Evolutionary conservation across 2,329 filamentous ascomycete species (phyloP).

Genomic region (Thermoascus crustaceus): DNA sequence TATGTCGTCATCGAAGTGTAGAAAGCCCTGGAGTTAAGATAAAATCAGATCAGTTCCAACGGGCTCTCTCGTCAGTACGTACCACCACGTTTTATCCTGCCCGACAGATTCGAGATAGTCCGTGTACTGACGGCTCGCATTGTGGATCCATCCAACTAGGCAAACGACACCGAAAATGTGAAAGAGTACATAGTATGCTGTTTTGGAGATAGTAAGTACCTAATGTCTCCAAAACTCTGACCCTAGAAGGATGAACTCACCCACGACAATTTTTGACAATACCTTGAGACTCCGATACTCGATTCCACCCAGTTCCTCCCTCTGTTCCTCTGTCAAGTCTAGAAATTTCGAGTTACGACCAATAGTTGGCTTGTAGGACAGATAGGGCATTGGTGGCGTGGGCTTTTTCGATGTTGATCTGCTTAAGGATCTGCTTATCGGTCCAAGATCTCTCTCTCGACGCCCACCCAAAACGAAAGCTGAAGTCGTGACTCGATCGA

Average conservation of each 20-base stretch:
- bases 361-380: constrained; percentile 38
- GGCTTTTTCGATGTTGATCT: constrained; percentile 25
- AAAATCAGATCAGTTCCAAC: not conserved
- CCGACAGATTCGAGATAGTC: constrained; percentile 34
- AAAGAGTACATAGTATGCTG: too few relatives aligned
- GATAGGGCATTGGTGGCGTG: too few relatives aligned
- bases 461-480: too few relatives aligned
- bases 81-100: constrained; percentile 44
- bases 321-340: constrained; percentile 34
- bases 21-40: constrained; percentile 31
- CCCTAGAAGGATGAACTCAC: constrained; percentile 40
- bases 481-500: too few relatives aligned
- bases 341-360: constrained; percentile 42
- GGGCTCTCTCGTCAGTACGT: constrained; percentile 17
- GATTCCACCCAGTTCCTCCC: constrained; percentile 43
- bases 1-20: constrained; percentile 46
- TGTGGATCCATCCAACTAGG: constrained; percentile 42
- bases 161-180: constrained; percentile 43
- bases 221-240: too few relatives aligned
- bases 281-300: constrained; percentile 46
- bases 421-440: constrained; percentile 14
- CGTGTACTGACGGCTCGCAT: constrained; percentile 34
- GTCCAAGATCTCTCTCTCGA: constrained; percentile 5
- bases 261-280: constrained; percentile 39
- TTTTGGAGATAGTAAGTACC: too few relatives aligned